A percentile compares a stretch with the other conserved stretches of the same genome.
Evolutionary conservation across 1,284 basidiomycete species (phyloP).

Genomic region (Melampsora americana): DNA sequence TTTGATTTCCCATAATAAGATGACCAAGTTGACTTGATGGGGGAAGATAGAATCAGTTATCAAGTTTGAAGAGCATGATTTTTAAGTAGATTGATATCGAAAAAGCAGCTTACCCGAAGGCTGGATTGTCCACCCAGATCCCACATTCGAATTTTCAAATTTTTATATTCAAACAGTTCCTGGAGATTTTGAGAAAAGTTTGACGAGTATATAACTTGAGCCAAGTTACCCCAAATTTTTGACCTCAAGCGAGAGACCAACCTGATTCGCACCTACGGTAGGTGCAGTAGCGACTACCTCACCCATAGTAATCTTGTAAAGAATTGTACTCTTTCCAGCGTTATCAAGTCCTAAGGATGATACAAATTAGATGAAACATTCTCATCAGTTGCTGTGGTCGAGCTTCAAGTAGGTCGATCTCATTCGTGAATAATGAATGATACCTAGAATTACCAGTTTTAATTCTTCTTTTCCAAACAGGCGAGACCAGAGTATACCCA

Average conservation of each 20-base stretch:
- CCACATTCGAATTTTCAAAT: slow-evolving; percentile 57
- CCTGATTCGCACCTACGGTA: slow-evolving; percentile 57
- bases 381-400: slow-evolving; percentile 49
- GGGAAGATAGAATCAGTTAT: neutral
- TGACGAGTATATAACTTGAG: too few relatives aligned
- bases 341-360: slow-evolving; percentile 54
- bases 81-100: too few relatives aligned
- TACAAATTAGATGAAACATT: slow-evolving; percentile 16
- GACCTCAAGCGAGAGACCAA: neutral
- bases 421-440: slow-evolving; percentile 11
- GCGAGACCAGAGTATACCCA: slow-evolving; percentile 55
- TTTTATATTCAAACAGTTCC: slow-evolving; percentile 58
- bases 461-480: slow-evolving; percentile 58
- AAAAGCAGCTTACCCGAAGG: slow-evolving; percentile 51
- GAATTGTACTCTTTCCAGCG: slow-evolving; percentile 59
- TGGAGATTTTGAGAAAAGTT: neutral
- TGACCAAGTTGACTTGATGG: slow-evolving; percentile 40
- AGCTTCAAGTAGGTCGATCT: neutral
- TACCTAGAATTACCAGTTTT: slow-evolving; percentile 57
- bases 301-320: slow-evolving; percentile 60
- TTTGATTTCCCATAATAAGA: slow-evolving; percentile 43
- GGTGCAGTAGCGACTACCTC: slow-evolving; percentile 59
- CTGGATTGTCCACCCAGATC: slow-evolving; percentile 59
- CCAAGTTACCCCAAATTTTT: too few relatives aligned
- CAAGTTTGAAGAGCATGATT: too few relatives aligned